These are phyloP conservation scores for Trichophyton schoenleinii DNA, from an alignment of 2,329 filamentous ascomycete genomes.

Conservation along the genomic window DNA sequence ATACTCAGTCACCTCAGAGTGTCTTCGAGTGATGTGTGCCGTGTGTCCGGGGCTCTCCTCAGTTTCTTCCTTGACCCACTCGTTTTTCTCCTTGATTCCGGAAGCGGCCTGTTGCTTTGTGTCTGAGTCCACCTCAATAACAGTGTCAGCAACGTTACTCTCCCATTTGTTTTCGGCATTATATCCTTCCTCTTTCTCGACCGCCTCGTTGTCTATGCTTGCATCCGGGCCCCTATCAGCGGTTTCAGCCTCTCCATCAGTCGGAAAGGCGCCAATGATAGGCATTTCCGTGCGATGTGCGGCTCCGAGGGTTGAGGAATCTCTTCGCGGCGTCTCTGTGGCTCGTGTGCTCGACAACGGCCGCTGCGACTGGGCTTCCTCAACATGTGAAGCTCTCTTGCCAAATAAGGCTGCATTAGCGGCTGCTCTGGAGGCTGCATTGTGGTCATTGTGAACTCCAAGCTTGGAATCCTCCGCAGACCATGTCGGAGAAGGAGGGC, in stretches of 20 bases:
- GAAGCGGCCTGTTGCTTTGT: not conserved
- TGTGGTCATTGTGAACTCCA: not conserved
- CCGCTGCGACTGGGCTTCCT: not conserved
- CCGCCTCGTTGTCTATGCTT: not conserved
- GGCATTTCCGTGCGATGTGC: not conserved
- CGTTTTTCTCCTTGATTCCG: not conserved
- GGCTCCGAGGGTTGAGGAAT: not conserved
- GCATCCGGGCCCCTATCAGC: not conserved
- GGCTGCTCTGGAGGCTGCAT: not conserved
- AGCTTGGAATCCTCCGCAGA: not conserved
- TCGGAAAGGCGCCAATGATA: not conserved
- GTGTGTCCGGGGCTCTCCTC: not conserved
- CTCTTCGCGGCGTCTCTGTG: not conserved
- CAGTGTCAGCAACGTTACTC: not conserved
- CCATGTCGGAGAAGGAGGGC: not conserved
- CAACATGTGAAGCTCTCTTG: not conserved
- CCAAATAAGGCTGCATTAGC: not conserved
- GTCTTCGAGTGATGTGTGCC: not conserved
- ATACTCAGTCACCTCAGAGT: constrained; percentile 1
- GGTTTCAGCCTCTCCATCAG: not conserved
- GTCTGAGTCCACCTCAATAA: not conserved
- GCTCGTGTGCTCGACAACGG: not conserved
- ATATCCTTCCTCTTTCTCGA: not conserved
- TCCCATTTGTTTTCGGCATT: not conserved
- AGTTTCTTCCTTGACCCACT: constrained; percentile 3